phyloP scores from a whole-genome alignment of 805 yeast genomes.

The Kazachstania viticola region DNA sequence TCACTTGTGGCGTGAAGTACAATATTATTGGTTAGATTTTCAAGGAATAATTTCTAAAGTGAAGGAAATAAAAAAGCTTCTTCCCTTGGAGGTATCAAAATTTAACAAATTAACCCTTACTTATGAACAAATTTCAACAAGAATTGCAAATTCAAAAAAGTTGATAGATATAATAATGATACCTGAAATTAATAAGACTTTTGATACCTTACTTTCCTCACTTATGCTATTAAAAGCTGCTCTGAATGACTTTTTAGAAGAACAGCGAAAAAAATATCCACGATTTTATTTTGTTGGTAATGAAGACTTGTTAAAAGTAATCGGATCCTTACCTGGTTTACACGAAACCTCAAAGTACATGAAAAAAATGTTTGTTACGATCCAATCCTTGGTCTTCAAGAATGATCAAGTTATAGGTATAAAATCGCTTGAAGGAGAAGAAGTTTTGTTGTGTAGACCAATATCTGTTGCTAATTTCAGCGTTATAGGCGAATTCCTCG shows the following conservation, averaged over 20 bases:
- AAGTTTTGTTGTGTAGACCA: constrained; percentile 30
- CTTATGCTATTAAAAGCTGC: constrained; percentile 50
- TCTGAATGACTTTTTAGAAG: constrained; percentile 65
- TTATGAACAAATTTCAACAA: constrained; percentile 39
- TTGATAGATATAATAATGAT: constrained; percentile 46
- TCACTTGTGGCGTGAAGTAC: constrained; percentile 73
- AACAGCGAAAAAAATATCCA: constrained; percentile 66
- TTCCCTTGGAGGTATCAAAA: constrained; percentile 60
- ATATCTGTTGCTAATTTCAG: constrained; percentile 29
- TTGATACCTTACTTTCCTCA: constrained; percentile 45
- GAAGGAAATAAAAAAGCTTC: constrained; percentile 44
- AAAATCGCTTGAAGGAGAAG: constrained; percentile 57
- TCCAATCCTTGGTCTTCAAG: constrained; percentile 33
- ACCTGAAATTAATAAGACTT: constrained; percentile 34
- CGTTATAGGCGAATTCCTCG: constrained; percentile 44
- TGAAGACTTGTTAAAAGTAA: constrained; percentile 73
- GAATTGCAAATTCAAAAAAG: constrained; percentile 35
- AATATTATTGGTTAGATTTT: constrained; percentile 79
- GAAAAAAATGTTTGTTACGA: constrained; percentile 61
- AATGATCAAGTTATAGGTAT: constrained; percentile 34
- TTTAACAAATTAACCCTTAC: constrained; percentile 56
- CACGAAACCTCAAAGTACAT: constrained; percentile 44
- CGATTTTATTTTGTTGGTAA: constrained; percentile 83
- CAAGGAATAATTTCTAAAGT: constrained; percentile 62
- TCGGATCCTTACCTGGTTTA: constrained; percentile 51